Evolutionary conservation across 2,329 filamentous ascomycete genomes (phyloP), one percentile per base, ranked within the genome.

Genomic region (Aspergillus melleus): DNA sequence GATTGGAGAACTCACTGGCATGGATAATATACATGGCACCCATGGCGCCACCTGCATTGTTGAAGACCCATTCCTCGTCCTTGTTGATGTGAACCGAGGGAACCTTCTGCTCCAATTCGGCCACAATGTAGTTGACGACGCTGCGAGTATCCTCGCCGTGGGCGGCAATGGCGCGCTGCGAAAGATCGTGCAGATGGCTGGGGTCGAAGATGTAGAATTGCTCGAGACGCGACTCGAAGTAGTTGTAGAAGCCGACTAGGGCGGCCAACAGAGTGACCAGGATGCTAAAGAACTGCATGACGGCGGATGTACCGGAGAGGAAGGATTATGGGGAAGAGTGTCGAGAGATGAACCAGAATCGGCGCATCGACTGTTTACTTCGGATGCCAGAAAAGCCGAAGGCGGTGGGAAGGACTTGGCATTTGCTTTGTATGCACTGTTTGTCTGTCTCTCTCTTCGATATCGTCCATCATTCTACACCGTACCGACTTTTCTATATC

Each of bases 41-140:
- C 92, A 96, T 96, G 55, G 91, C 91, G 64, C 92, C 92, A 55
- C 92, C 92, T 54, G 91, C 91, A 72, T 96, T 96, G 83, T 96
- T 96, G 71, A 96, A 94, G 50, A 96, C 83, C 91, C 91, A 96
- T 76, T 94, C 89, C 78, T 94, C 86, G 60, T 89, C 80, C 57
- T 85, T 73, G 78, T 90, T 92, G 72, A 94, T 72, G 75, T 91
- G 68, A 29, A 72, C 70, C 16, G 70, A 64, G 14, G 71, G 73
- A 42, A 79, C 61, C 64, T 82, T 83, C 66, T 79, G 78, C 66
- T 81, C 80, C 57, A 96, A 82, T 77, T 91, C 88, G 61, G 79
- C 71, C 54, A 91, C 86, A 66, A 96, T 92, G 77, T 84, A 87
- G 64, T 82, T 72, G 61, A 92, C 89, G 10, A 92, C 84, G 58